These are phyloP conservation scores for Hapsidospora chrysogenum DNA, from an alignment of 495 filamentous ascomycete species.

Conservation along the genomic window DNA sequence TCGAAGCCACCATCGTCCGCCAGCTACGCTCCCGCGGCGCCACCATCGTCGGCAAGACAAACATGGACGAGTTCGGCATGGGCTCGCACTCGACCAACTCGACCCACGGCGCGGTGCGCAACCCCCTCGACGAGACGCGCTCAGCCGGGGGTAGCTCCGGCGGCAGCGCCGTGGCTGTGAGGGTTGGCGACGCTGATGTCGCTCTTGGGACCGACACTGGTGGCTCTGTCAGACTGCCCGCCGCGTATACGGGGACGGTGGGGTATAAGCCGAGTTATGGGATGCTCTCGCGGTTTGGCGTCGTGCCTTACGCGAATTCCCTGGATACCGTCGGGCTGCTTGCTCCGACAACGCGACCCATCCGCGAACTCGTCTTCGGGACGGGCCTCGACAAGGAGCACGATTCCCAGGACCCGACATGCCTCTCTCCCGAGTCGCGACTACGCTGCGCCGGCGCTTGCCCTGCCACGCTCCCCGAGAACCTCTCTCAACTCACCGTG, in stretches of 20 bases:
- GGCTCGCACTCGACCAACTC: slow-evolving; percentile 77
- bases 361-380: slow-evolving; percentile 38
- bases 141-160: slow-evolving; percentile 90
- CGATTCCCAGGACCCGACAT: slow-evolving; percentile 68
- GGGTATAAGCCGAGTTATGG: slow-evolving; percentile 80
- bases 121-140: slow-evolving; percentile 18
- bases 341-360: slow-evolving; percentile 28
- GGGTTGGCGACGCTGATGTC: slow-evolving; percentile 48
- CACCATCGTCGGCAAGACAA: slow-evolving; percentile 61
- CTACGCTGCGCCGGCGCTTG: slow-evolving; percentile 28
- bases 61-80: slow-evolving; percentile 98
- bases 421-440: slow-evolving; percentile 37
- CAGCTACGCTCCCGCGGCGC: slow-evolving; percentile 49
- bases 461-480: slow-evolving; percentile 3
- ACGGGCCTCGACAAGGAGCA: slow-evolving; percentile 25
- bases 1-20: slow-evolving; percentile 64
- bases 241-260: slow-evolving; percentile 72
- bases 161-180: slow-evolving; percentile 80
- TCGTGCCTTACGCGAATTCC: slow-evolving; percentile 90
- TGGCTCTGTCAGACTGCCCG: slow-evolving; percentile 80
- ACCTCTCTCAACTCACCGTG: slow-evolving; percentile 34
- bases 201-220: slow-evolving; percentile 92
- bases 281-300: slow-evolving; percentile 64
- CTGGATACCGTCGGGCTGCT: slow-evolving; percentile 86
- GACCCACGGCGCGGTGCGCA: slow-evolving; percentile 44